Percentiles rank a stretch among this genome's conserved stretches.
phyloP scores from a whole-genome alignment of 2,329 filamentous ascomycete genomes.

The Gliomastix tumulicola region DNA sequence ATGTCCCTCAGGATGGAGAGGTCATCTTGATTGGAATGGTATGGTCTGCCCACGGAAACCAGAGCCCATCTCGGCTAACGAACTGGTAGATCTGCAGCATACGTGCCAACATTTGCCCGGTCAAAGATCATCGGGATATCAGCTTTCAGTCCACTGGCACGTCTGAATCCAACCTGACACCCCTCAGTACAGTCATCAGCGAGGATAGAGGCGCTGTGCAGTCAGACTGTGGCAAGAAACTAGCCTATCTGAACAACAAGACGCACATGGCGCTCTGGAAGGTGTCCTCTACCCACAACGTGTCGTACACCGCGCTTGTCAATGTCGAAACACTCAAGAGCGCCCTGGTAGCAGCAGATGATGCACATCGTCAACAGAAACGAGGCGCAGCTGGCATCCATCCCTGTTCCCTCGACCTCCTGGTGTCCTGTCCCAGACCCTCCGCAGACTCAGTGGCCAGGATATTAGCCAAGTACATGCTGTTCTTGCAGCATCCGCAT shows the following conservation, averaged over 20 bases:
- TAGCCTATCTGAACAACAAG: neutral
- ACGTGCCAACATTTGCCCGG: neutral
- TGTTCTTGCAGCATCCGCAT: slow-evolving; percentile 1
- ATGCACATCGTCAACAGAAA: no score
- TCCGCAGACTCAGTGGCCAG: neutral
- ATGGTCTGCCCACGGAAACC: neutral
- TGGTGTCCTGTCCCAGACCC: neutral
- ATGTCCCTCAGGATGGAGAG: neutral
- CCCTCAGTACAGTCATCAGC: neutral
- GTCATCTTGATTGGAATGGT: neutral
- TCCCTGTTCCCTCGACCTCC: neutral
- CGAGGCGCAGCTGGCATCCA: neutral
- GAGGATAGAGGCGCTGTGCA: neutral
- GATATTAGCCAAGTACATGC: neutral
- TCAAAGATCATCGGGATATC: neutral
- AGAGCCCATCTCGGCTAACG: no score
- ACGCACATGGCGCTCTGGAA: neutral
- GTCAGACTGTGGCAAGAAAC: neutral
- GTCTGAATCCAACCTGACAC: neutral
- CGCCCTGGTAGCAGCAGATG: no score
- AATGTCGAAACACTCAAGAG: neutral
- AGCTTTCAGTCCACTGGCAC: neutral
- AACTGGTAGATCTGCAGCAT: neutral
- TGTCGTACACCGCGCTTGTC: neutral
- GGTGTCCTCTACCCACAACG: neutral